Base-by-base conservation (phyloP, 495 filamentous ascomycete species). In the Aspergillus sparsus region DNA sequence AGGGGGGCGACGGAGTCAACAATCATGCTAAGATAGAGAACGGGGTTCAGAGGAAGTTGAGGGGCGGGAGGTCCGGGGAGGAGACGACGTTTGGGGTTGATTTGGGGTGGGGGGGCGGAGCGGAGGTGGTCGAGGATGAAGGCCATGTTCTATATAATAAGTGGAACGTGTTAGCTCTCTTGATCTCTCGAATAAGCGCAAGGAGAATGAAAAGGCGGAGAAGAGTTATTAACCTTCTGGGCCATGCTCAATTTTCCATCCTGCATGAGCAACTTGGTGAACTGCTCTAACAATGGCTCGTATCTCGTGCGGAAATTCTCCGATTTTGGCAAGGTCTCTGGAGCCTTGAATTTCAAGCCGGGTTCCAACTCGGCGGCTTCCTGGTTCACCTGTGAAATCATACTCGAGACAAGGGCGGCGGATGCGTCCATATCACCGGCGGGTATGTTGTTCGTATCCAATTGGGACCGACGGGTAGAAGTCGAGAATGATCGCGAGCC, bases 1-100 rank as follows among this genome's bases (percentile, higher is more conserved):
- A 98, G 80, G 18, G 94, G 94, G 11, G 92, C 91, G n/a, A 98
- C 88, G 10, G 91, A 96, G 80, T 98, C 94, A 69, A 98, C 87
- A n/a, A 93, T 91, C 39, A 93, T 75, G 0, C 86, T 89, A 41
- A 97, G 84, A 75, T 92, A 92, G 46, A 84, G 78, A 34, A 92
- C 77, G 9, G 92, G 87, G 75, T 95, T 84, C 16, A 90, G 80
- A 7, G 90, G 89, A 34, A 96, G 83, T 52, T 93, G 87, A 8
- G 81, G 71, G 21, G 89, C 79, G 0, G 91, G 86, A 2, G 92
- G 91, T 12, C 85, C 74, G 0, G 89, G 85, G 54, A 96, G 73
- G 15, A 98, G 83, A 18, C 88, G 89, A 12, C 83, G 83, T 21
- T 76, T 65, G 27, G 89, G 81, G 74, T 86, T 87, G 62, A 86